Evolutionary conservation across 1,139 yeast genomes (phyloP), one percentile per base, ranked within the genome.

Genomic region (Yamadazyma songkhlaensis): DNA sequence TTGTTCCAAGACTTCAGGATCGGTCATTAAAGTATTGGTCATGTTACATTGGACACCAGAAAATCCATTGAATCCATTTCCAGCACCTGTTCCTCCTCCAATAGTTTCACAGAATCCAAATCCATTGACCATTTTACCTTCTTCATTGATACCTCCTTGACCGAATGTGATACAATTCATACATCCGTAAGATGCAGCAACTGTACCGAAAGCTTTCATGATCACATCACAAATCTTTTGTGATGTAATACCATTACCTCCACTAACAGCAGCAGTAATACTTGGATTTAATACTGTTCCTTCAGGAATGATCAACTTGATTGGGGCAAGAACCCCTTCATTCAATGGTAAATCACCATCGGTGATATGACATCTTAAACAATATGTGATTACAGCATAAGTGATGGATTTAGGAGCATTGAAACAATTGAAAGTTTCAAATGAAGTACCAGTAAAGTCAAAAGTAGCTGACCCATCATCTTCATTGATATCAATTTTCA

Each of bases 151-250:
- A 39, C 72, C 72, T 36, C 74, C 74, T 35, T 60, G 62, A 25
- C 76, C 77, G 50, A 69, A 69, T 24, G 70, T 64, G 42, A 69
- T 56, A 42, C 68, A 64, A 46, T 69, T 68, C 62, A 69, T 57
- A 41, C 52, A 49, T 4, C 67, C 65, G 38, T 62, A 67, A 3
- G 68, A 62, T 10, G 66, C 67, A 3, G 68, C 92, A 57, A 80
- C 80, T 6, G 82, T 80, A 34, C 72, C 67, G 51, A 83, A 82
- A 0, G 90, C 86, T 48, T 76, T 76, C 54, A 84, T 64, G 32
- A 84, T 72, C 3, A 80, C 85, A 55, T 84, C 92, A 1, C 74
- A 67, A 34, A 67, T 57, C 47, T 73, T 60, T 45, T 71, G 77
- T 4, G 77, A 67, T 1, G 76, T 70, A 51, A 69, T 62, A 33